phyloP scores from a whole-genome alignment of 208 protist genomes.

The Leishmania amazonensis region DNA sequence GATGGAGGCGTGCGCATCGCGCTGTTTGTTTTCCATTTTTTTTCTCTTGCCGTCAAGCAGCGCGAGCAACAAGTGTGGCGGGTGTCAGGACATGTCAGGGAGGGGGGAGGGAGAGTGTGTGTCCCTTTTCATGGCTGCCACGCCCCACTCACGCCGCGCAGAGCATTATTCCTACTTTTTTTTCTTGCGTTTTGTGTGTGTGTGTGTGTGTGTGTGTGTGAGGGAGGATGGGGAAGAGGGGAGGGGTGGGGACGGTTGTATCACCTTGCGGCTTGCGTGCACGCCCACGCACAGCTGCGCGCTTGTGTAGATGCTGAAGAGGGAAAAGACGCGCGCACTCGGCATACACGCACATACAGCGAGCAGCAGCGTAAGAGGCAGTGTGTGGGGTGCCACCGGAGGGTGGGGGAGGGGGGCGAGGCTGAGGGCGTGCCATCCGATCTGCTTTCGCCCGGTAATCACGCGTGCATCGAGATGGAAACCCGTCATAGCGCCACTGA shows the following conservation, averaged over 20 bases:
- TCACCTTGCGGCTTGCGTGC: no score
- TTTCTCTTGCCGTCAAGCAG: background rate
- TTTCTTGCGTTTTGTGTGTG: background rate
- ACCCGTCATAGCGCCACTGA: background rate
- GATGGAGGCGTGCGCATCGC: background rate
- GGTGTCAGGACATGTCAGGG: background rate
- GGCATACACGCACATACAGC: background rate
- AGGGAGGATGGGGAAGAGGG: background rate
- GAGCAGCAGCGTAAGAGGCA: background rate
- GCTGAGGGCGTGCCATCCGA: background rate
- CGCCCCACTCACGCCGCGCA: background rate
- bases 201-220: background rate
- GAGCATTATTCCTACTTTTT: background rate
- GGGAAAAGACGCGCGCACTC: background rate
- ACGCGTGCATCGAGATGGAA: background rate
- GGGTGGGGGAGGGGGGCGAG: background rate
- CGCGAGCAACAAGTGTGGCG: background rate
- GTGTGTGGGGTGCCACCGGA: background rate
- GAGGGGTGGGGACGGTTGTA: background rate
- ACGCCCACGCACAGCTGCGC: background rate
- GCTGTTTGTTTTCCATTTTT: background rate
- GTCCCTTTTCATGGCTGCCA: background rate
- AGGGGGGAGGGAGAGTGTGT: no score
- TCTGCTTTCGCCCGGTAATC: no score
- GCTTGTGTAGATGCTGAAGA: background rate